A percentile compares a stretch with the other conserved stretches of the same genome.
Evolutionary conservation across 768 basidiomycete genomes (phyloP).

Genomic region (Rhodotorula babjevae): DNA sequence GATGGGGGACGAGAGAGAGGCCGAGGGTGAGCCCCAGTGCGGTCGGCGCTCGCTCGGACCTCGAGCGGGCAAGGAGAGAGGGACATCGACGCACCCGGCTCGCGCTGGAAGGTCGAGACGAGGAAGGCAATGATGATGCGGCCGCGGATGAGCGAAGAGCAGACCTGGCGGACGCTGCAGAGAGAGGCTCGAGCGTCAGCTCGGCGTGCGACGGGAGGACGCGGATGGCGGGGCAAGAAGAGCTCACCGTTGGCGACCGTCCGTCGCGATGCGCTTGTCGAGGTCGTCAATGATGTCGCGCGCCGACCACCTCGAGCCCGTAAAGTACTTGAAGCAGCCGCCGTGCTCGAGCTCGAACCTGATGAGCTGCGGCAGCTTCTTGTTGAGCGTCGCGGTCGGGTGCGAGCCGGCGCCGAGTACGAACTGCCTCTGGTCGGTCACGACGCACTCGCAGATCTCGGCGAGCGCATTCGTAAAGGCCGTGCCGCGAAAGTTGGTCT

Average conservation of each 20-base stretch:
- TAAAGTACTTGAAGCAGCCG: constrained; percentile 2
- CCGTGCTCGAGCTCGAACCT: not conserved
- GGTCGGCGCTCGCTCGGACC: too few relatives aligned
- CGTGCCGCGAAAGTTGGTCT: too few relatives aligned
- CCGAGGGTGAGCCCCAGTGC: too few relatives aligned
- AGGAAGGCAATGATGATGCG: not conserved
- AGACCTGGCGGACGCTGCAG: not conserved
- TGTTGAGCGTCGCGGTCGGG: not conserved
- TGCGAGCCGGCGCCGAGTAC: not conserved
- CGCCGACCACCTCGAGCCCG: not conserved
- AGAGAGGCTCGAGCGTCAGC: not conserved
- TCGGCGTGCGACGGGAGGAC: too few relatives aligned
- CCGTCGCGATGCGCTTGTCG: not conserved
- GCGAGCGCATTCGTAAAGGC: not conserved
- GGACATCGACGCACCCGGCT: not conserved
- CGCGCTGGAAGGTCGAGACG: not conserved
- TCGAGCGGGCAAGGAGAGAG: too few relatives aligned
- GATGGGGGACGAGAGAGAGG: too few relatives aligned
- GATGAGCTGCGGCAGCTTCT: not conserved
- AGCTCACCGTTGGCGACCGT: not conserved
- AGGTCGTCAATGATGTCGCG: constrained; percentile 2
- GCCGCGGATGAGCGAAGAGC: not conserved
- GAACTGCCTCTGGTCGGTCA: not conserved
- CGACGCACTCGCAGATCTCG: not conserved
- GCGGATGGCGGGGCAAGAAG: too few relatives aligned